Evolutionary conservation across 495 filamentous ascomycete genomes (phyloP).

Genomic region (Cenococcum geophilum): DNA sequence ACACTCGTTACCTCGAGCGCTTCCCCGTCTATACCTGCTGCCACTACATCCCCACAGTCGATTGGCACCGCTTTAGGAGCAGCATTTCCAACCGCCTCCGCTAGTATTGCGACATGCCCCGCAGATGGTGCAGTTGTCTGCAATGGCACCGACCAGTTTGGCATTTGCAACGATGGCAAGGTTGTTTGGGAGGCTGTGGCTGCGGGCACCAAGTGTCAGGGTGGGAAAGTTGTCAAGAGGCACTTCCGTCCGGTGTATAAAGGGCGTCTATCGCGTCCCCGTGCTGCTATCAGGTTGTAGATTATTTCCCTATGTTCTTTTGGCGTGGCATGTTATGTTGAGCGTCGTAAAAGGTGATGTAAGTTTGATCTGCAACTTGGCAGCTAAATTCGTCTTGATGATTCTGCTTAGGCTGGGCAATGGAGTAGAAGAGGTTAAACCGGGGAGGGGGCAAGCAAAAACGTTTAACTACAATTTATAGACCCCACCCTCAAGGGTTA

Average conservation of each 20-base stretch:
- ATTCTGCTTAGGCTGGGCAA: too few species aligned
- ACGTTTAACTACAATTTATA: too few species aligned
- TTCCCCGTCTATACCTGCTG: background rate
- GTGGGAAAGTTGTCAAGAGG: constrained; percentile 16
- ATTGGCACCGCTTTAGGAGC: background rate
- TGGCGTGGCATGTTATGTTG: too few species aligned
- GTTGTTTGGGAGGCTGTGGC: constrained; percentile 27
- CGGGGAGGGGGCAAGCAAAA: too few species aligned
- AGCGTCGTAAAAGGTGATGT: too few species aligned
- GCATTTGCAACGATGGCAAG: constrained; percentile 26
- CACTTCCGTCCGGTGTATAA: background rate
- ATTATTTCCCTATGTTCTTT: too few species aligned
- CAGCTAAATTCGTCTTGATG: too few species aligned
- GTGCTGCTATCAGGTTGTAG: too few species aligned
- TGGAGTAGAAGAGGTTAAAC: too few species aligned
- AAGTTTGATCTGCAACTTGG: too few species aligned
- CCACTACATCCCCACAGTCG: background rate
- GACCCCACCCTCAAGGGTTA: too few species aligned
- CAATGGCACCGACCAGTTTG: constrained; percentile 22
- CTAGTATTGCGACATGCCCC: constrained; percentile 1
- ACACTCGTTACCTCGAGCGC: background rate
- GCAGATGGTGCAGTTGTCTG: constrained; percentile 18
- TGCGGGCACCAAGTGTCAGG: constrained; percentile 24
- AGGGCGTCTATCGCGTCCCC: background rate
- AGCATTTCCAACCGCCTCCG: constrained; percentile 2